phyloP scores from a whole-genome alignment of 352 stramenopile species.

The Saprolegnia diclina region DNA sequence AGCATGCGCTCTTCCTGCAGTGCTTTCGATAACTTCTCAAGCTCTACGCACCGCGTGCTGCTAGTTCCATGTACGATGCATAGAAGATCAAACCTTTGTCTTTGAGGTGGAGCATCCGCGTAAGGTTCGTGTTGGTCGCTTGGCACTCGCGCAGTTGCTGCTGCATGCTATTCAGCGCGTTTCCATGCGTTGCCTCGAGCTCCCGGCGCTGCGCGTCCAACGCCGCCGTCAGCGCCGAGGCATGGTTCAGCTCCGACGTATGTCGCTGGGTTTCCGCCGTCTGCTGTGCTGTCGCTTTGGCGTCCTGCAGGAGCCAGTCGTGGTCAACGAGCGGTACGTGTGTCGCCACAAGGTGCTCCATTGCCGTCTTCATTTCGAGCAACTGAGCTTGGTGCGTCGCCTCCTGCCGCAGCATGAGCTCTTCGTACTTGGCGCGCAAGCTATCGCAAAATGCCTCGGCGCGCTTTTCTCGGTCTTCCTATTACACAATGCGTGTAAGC shows the following conservation, averaged over 20 bases:
- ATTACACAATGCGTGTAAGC: neutral
- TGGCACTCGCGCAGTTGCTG: neutral
- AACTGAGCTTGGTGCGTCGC: neutral
- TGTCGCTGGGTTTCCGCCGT: neutral
- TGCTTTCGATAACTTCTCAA: neutral
- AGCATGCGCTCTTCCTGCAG: conserved; percentile 1
- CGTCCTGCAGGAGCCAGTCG: neutral
- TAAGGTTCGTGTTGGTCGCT: neutral
- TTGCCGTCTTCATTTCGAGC: neutral
- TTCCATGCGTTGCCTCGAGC: neutral
- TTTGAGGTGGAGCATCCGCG: neutral
- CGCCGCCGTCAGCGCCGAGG: neutral
- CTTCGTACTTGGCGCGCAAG: conserved; percentile 18
- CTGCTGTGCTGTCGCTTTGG: neutral
- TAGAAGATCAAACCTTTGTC: neutral
- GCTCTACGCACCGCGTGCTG: neutral
- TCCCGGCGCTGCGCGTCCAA: neutral
- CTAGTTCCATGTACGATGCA: neutral
- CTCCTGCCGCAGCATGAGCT: conserved; percentile 2
- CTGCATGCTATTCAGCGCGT: neutral
- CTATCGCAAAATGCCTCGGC: conserved; percentile 10
- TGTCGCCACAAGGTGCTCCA: neutral
- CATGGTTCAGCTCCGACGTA: neutral
- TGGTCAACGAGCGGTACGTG: conserved; percentile 15
- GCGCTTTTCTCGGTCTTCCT: conserved; percentile 22